These are phyloP conservation scores for Xylariaceae sp. DNA, from an alignment of 2,329 filamentous ascomycete species.

Conservation along the genomic window DNA sequence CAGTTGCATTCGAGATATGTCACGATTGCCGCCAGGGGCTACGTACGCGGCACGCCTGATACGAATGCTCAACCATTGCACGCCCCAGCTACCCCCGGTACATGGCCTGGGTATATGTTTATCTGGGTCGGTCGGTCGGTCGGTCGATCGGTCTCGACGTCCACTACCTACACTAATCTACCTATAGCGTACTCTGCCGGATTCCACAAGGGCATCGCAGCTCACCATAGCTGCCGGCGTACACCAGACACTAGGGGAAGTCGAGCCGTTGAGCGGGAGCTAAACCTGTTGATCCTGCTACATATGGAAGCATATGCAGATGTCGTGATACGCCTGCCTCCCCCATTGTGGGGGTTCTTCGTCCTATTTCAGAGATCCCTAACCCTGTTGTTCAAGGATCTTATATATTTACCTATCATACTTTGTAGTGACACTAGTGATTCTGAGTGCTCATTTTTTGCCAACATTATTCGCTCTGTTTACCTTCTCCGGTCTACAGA, in stretches of 20 bases:
- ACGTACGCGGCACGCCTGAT: conserved; percentile 1
- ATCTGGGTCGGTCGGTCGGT: conserved; percentile 8
- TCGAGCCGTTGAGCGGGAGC: conserved; percentile 9
- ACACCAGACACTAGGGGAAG: neutral
- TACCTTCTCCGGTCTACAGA: neutral
- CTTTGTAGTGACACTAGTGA: neutral
- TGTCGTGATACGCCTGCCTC: conserved; percentile 3
- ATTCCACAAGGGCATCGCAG: neutral
- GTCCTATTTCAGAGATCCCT: conserved; percentile 4
- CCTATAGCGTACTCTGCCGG: neutral
- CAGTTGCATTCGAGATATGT: neutral
- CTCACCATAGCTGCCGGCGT: neutral
- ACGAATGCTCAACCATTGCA: neutral
- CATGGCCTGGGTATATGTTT: neutral
- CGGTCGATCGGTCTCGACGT: conserved; percentile 11
- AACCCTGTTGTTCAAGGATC: conserved; percentile 4
- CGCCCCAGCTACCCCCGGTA: neutral
- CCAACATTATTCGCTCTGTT: conserved; percentile 6
- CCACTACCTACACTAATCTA: conserved; percentile 1
- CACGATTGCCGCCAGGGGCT: conserved; percentile 1
- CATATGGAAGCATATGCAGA: conserved; percentile 1
- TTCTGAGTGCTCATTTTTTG: conserved; percentile 1
- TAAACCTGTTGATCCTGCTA: conserved; percentile 11
- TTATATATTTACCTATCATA: neutral
- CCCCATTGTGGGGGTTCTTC: conserved; percentile 1